Evolutionary conservation across 495 filamentous ascomycete genomes (phyloP).

Genomic region (Penicillium verhagenii): DNA sequence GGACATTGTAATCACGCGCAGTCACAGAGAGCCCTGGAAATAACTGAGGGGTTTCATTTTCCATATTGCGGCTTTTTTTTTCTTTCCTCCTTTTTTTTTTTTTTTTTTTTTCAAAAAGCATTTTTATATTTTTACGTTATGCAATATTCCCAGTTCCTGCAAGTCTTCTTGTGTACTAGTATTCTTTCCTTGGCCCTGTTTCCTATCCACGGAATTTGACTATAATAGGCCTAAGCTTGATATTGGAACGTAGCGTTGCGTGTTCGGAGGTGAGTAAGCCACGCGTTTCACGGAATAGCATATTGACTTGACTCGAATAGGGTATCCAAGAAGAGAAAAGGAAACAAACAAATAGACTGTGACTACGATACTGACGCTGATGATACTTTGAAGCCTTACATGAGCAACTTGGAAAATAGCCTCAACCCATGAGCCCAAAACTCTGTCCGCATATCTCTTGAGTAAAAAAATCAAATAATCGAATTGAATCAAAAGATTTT

Average conservation of each 20-base stretch:
- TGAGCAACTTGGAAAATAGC: conserved; percentile 2
- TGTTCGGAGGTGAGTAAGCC: conserved; percentile 7
- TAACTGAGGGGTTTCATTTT: background rate
- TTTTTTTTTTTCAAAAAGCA: background rate
- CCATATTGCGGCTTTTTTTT: too few relatives aligned
- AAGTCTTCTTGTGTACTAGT: background rate
- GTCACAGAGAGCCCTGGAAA: background rate
- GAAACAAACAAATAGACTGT: background rate
- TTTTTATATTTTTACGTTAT: background rate
- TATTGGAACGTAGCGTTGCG: conserved; percentile 7
- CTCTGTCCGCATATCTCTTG: conserved; percentile 1
- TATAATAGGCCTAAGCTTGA: background rate
- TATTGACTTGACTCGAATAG: background rate
- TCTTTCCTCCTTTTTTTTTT: background rate
- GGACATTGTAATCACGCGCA: conserved; percentile 18
- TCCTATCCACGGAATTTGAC: background rate
- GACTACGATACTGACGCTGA: background rate
- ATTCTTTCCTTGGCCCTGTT: background rate
- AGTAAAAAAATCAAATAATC: too few relatives aligned
- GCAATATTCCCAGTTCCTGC: background rate
- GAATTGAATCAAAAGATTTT: too few relatives aligned
- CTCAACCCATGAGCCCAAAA: conserved; percentile 7
- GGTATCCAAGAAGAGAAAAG: background rate
- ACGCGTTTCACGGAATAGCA: conserved; percentile 14
- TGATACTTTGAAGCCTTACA: background rate